Evolutionary conservation across 1,284 basidiomycete species (phyloP).

Genomic region (Schizophyllum amplum): DNA sequence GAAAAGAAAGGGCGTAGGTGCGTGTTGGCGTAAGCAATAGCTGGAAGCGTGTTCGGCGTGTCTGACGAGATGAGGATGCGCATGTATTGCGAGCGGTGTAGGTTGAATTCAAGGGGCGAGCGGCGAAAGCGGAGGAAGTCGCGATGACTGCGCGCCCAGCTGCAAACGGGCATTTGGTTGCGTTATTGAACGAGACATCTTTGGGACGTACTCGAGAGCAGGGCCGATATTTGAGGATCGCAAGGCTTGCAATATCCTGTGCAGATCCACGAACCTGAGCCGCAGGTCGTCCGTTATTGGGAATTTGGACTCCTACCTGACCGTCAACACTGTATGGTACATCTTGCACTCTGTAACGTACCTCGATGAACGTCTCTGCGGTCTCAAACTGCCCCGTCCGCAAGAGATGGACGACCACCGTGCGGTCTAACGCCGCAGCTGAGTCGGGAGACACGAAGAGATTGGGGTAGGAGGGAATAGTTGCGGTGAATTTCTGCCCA

Average conservation of each 20-base stretch:
- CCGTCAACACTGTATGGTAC: neutral
- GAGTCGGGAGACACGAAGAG: conserved; percentile 61
- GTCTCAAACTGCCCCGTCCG: conserved; percentile 73
- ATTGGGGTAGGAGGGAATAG: conserved; percentile 60
- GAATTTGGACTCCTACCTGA: conserved; percentile 59
- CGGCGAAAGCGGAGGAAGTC: conserved; percentile 57
- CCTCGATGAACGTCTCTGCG: conserved; percentile 66
- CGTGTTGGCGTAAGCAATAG: conserved; percentile 68
- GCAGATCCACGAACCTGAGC: conserved; percentile 61
- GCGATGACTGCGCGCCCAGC: conserved; percentile 71
- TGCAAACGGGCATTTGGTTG: conserved; percentile 22
- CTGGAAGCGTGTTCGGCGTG: conserved; percentile 44
- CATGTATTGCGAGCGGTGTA: conserved; percentile 84
- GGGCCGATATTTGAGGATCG: conserved; percentile 57
- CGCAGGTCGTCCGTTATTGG: conserved; percentile 51
- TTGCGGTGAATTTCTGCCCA: conserved; percentile 59
- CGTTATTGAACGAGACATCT: conserved; percentile 1
- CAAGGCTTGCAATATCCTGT: conserved; percentile 66
- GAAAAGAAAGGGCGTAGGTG: conserved; percentile 64
- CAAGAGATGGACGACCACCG: conserved; percentile 70
- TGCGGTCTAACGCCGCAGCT: conserved; percentile 57
- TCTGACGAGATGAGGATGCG: conserved; percentile 56
- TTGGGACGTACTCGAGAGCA: conserved; percentile 61
- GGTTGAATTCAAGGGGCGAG: conserved; percentile 77
- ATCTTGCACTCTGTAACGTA: conserved; percentile 30